A percentile compares a stretch with the other conserved stretches of the same genome.
phyloP scores from a whole-genome alignment of 257 asterid genomes.

The Verbascum thapsus region DNA sequence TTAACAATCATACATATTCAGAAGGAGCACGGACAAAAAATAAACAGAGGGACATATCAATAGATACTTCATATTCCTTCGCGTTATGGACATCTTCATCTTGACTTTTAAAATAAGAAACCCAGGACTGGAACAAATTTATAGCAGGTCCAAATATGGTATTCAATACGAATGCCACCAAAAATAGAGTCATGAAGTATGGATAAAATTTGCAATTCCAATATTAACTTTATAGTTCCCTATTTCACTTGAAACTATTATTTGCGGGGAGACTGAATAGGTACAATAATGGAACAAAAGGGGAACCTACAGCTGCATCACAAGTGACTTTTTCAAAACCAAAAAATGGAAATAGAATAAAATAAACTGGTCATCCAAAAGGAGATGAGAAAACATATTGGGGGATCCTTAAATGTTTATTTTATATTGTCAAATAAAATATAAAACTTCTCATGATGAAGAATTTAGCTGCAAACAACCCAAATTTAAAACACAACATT shows the following conservation, averaged over 20 bases:
- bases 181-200: neutral
- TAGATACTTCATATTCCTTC: neutral
- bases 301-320: neutral
- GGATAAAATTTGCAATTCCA: neutral
- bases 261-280: neutral
- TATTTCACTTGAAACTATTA: neutral
- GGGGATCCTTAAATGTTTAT: neutral
- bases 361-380: neutral
- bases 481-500: constrained; percentile 11
- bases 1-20: constrained; percentile 11
- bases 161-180: constrained; percentile 8
- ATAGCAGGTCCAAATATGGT: neutral
- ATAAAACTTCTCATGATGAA: neutral
- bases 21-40: neutral
- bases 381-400: neutral
- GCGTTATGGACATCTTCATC: constrained; percentile 9
- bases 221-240: neutral
- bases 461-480: neutral
- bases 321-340: neutral
- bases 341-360: too few relatives aligned
- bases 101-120: neutral
- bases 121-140: constrained; percentile 9
- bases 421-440: neutral
- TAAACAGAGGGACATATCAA: constrained; percentile 7
- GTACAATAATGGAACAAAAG: neutral